Base-by-base conservation (phyloP, 768 basidiomycete species). In the Kwoniella bestiolae region DNA sequence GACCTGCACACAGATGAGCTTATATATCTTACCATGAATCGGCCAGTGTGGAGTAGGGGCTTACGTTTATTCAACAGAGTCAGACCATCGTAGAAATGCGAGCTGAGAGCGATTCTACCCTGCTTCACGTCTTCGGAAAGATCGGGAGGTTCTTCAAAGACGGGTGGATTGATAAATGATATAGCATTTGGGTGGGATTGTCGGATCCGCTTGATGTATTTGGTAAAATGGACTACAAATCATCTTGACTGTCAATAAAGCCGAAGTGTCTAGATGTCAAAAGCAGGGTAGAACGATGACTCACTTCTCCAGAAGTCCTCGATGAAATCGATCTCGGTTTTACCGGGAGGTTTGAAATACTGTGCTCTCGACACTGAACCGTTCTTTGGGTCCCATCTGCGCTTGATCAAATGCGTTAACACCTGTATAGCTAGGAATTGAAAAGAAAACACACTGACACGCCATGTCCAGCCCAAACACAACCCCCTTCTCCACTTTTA, bases 11-110 rank as follows among this genome's bases (percentile, higher is more conserved):
- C 26, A 32, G 29, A 12, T 32, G 3, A 5, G 14, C 12, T 21
- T 57, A 8, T 23, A 57, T 18, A 56, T 32, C n/a, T n/a, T n/a
- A n/a, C n/a, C n/a, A n/a, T n/a, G n/a, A n/a, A n/a, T n/a, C 47
- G 8, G 18, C 32, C 12, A 41, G 12, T 23, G 1, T 21, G n/a
- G 21, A 56, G 18, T 9, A 63, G n/a, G 16, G 32, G 68, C 75
- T 92, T 91, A 73, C 94, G 91, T 35, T 91, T 85, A 34, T 91
- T 91, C n/a, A 98, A 84, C 45, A 98, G 86, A 0, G 95, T 98
- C 44, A 97, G 83, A 1, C 94, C 94, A 72, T 98, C 94, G 75
- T 97, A 98, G 79, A 93, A 98, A 79, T 98, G 95, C 0, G 88
- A 85, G 3, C 90, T 88, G 69, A 91, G 89, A 32, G 85, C 88